Evolutionary conservation across 495 filamentous ascomycete species (phyloP).

Genomic region (Parathielavia appendiculata): DNA sequence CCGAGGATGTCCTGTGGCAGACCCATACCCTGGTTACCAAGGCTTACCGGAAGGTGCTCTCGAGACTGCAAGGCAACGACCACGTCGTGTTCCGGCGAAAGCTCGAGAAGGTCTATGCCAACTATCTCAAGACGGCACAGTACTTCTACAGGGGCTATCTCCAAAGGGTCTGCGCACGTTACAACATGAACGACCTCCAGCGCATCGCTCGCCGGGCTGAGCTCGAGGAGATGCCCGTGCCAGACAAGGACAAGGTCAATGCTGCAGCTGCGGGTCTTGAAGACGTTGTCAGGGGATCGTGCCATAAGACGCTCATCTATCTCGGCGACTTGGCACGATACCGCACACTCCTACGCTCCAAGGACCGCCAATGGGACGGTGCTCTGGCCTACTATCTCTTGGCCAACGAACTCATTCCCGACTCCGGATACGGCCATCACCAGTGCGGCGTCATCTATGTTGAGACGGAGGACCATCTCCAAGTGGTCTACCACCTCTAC

Average conservation of each 20-base stretch:
- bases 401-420: slow-evolving; percentile 70
- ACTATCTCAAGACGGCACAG: slow-evolving; percentile 80
- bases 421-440: slow-evolving; percentile 76
- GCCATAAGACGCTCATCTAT: slow-evolving; percentile 76
- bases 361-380: slow-evolving; percentile 70
- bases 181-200: slow-evolving; percentile 66
- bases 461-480: slow-evolving; percentile 68
- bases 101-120: slow-evolving; percentile 68
- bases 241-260: slow-evolving; percentile 36
- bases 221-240: slow-evolving; percentile 41
- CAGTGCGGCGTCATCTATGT: slow-evolving; percentile 82
- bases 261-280: slow-evolving; percentile 46
- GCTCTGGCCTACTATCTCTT: slow-evolving; percentile 82
- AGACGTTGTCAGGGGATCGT: slow-evolving; percentile 60
- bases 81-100: slow-evolving; percentile 73
- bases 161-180: slow-evolving; percentile 68
- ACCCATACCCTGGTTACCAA: slow-evolving; percentile 70
- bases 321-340: slow-evolving; percentile 92
- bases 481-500: slow-evolving; percentile 84
- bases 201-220: slow-evolving; percentile 65
- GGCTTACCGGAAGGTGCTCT: slow-evolving; percentile 61
- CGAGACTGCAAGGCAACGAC: slow-evolving; percentile 42
- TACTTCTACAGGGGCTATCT: slow-evolving; percentile 84
- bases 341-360: slow-evolving; percentile 48
- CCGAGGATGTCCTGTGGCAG: slow-evolving; percentile 73